These are phyloP conservation scores for Apiotrichum sp. DNA, from an alignment of 1,284 basidiomycete genomes.

Conservation along the genomic window DNA sequence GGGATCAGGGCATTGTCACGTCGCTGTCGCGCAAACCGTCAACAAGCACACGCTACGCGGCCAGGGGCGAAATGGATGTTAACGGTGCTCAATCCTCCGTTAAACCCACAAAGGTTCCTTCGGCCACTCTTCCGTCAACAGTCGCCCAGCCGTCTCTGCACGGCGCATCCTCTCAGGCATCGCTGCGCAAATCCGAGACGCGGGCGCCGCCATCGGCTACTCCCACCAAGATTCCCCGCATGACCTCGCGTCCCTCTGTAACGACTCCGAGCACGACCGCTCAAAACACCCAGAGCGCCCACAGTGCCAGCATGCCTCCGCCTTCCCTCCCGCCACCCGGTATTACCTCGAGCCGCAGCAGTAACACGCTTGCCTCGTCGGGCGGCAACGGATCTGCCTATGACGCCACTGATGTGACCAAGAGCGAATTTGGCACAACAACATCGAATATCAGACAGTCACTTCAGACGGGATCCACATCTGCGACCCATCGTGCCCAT, in stretches of 20 bases:
- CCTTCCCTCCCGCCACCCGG: conserved; percentile 21
- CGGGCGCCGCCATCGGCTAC: conserved; percentile 40
- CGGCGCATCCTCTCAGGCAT: conserved; percentile 40
- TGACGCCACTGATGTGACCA: conserved; percentile 2
- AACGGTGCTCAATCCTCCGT: conserved; percentile 50
- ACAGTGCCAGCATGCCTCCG: conserved; percentile 23
- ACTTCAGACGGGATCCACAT: conserved; percentile 19
- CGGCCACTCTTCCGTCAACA: conserved; percentile 55
- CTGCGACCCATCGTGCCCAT: conserved; percentile 32
- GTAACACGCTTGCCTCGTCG: conserved; percentile 2
- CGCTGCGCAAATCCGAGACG: conserved; percentile 23
- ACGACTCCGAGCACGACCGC: conserved; percentile 12
- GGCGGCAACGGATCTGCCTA: conserved; percentile 3
- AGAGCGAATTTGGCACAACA: conserved; percentile 9
- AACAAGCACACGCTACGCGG: conserved; percentile 16
- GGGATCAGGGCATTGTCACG: conserved; percentile 43
- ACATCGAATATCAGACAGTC: conserved; percentile 9
- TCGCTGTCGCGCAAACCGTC: conserved; percentile 30
- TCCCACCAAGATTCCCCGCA: conserved; percentile 90
- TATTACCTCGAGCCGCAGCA: conserved; percentile 15
- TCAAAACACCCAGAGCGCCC: not conserved
- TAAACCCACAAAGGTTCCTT: conserved; percentile 58
- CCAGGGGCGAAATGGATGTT: conserved; percentile 27
- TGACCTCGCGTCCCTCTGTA: conserved; percentile 55
- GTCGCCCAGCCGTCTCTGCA: conserved; percentile 58